Evolutionary conservation across 768 basidiomycete genomes (phyloP).

Genomic region (Fomitopsis serialis): DNA sequence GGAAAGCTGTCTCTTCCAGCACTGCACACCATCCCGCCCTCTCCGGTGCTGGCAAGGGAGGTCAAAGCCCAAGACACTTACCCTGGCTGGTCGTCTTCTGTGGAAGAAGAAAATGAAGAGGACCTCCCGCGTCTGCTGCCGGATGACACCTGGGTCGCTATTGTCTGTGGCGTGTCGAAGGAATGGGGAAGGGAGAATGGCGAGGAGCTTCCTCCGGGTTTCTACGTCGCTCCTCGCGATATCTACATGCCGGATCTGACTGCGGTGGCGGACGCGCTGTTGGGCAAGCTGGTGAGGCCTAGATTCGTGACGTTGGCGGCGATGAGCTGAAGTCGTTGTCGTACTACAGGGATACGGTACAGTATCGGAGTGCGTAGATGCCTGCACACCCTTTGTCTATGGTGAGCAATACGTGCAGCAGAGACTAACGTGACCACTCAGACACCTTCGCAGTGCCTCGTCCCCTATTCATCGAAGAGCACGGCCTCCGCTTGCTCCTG

Average conservation of each 20-base stretch:
- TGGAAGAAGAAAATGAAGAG: constrained; percentile 17
- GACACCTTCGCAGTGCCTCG: constrained; percentile 48
- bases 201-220: constrained; percentile 52
- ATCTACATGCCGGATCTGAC: constrained; percentile 83
- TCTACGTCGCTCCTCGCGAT: constrained; percentile 71
- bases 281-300: constrained; percentile 68
- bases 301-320: neutral
- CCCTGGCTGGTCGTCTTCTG: neutral
- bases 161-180: constrained; percentile 72
- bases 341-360: constrained; percentile 70
- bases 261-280: constrained; percentile 64
- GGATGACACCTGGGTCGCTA: constrained; percentile 67
- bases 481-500: constrained; percentile 64
- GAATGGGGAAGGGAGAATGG: constrained; percentile 24
- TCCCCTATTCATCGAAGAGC: constrained; percentile 78
- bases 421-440: neutral
- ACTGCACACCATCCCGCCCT: constrained; percentile 31
- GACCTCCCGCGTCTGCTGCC: constrained; percentile 48
- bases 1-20: constrained; percentile 15
- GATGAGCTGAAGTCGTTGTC: neutral
- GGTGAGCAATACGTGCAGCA: constrained; percentile 34
- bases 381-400: constrained; percentile 74
- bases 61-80: no score
- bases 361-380: constrained; percentile 73
- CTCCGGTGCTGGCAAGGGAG: constrained; percentile 20